Evolutionary conservation across 2,329 filamentous ascomycete genomes (phyloP), one percentile per base, ranked within the genome.

Genomic region (Xylariomycetidae sp.): DNA sequence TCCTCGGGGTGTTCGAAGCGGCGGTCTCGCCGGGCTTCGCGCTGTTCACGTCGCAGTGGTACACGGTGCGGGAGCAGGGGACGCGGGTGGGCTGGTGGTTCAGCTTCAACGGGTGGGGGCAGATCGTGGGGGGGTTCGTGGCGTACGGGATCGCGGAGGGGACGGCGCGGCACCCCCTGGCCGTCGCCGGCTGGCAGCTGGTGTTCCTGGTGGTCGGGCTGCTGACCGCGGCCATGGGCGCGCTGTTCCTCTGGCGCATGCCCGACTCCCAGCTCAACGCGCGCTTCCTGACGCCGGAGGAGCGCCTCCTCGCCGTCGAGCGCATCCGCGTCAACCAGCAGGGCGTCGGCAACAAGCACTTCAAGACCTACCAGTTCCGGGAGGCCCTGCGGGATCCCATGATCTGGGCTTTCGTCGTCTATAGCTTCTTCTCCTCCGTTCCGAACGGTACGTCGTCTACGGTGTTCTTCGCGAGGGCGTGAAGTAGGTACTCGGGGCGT

Each of bases 261-360:
- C 61, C 61, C 3, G 61, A 64, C 37, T 62, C 48, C 37, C 61
- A 61, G 34, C 44, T 62, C 13, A 62, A 63, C 31, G 61, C 60
- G 4, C 48, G 52, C 2, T 64, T 62, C 41, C 44, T 85, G 25
- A 78, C 63, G 14, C 67, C 74, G 35, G 67, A 73, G 36, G 80
- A 85, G 39, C 70, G 72, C 0, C 49, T 79, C 2, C 58, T 82
- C 18, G 59, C 59, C 12, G 46, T 61, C 16, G 57, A 61, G 41
- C 66, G 79, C 6, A 76, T 84, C 25, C 61, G 77, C 0, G 57
- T 69, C 19, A 84, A 84, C 40, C 70, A 79, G 39, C 78, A 82
- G 49, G 79, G 79, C 4, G 76, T 83, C 14, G 77, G 77, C 4
- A 82, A 82, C 46, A 79, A 79, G 57, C 73, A 82, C 42, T 81